Percentiles rank a stretch among this genome's conserved stretches.
Conservation (phyloP, 345 rosid genomes). For the Reutealis trisperma region DNA sequence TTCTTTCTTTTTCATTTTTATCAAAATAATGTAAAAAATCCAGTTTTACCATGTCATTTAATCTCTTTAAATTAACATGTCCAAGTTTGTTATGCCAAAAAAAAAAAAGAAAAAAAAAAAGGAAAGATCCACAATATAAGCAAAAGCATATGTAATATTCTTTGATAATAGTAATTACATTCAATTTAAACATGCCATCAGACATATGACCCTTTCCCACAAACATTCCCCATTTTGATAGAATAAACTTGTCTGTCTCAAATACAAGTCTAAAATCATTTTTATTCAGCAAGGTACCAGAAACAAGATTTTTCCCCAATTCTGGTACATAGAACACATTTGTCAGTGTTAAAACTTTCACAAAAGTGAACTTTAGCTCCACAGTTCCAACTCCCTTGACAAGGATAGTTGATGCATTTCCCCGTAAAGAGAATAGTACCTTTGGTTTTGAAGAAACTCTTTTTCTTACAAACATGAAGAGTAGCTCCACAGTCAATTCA, state of each 20-base stretch:
- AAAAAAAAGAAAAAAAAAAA: no score
- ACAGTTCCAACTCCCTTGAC: no score
- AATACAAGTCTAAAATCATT: neutral
- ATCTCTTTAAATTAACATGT: neutral
- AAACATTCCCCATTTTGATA: no score
- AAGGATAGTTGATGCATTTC: no score
- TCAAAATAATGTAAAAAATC: neutral
- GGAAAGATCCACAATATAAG: no score
- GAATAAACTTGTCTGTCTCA: neutral
- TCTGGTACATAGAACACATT: neutral
- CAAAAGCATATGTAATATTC: no score
- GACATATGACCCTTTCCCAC: neutral
- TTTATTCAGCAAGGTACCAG: neutral
- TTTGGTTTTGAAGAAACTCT: neutral
- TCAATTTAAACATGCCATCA: neutral
- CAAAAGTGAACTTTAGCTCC: no score
- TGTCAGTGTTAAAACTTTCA: no score
- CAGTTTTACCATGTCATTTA: neutral
- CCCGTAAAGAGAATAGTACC: neutral
- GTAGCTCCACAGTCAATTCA: neutral
- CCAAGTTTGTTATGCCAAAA: neutral
- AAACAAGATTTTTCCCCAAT: neutral
- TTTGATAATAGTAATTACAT: no score
- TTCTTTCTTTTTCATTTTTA: neutral
- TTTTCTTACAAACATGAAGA: no score